Percentiles rank a stretch among this genome's conserved stretches.
phyloP scores from a whole-genome alignment of 2,329 filamentous ascomycete genomes.

The Hymenoscyphus albidus region DNA sequence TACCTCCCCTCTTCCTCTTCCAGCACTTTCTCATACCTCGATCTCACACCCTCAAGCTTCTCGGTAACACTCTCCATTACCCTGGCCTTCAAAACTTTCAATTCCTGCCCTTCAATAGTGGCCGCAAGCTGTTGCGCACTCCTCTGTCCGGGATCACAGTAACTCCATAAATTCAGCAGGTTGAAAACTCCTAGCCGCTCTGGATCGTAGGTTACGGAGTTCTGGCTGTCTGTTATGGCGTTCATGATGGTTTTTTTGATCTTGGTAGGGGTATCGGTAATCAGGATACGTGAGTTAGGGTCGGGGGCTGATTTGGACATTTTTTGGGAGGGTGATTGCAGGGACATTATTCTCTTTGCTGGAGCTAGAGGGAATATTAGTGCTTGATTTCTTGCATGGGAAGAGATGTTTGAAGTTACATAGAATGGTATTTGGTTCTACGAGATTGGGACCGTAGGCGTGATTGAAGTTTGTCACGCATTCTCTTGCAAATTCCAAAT shows the following conservation, averaged over 20 bases:
- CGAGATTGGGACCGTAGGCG: conserved; percentile 59
- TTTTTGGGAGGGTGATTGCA: conserved; percentile 72
- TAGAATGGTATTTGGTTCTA: conserved; percentile 66
- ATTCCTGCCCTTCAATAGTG: conserved; percentile 40
- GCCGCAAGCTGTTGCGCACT: conserved; percentile 41
- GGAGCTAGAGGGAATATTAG: conserved; percentile 40
- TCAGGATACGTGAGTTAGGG: conserved; percentile 71
- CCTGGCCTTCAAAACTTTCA: conserved; percentile 60
- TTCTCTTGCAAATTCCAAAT: conserved; percentile 88
- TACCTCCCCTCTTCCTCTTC: conserved; percentile 44
- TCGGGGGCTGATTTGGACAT: conserved; percentile 90
- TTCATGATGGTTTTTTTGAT: conserved; percentile 67
- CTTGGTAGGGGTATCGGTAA: conserved; percentile 64
- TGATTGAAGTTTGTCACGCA: conserved; percentile 86
- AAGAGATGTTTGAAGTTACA: conserved; percentile 45
- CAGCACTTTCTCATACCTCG: conserved; percentile 52
- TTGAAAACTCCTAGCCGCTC: conserved; percentile 81
- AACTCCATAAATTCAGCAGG: conserved; percentile 73
- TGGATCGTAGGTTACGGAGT: conserved; percentile 69
- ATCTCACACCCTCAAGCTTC: conserved; percentile 52
- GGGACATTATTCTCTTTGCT: conserved; percentile 83
- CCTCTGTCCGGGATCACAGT: conserved; percentile 51
- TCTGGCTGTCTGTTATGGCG: conserved; percentile 72
- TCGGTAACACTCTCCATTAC: conserved; percentile 55
- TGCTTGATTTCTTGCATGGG: not conserved